These are phyloP conservation scores for Xylaria sp. DNA, from an alignment of 2,329 filamentous ascomycete genomes.

Conservation along the genomic window DNA sequence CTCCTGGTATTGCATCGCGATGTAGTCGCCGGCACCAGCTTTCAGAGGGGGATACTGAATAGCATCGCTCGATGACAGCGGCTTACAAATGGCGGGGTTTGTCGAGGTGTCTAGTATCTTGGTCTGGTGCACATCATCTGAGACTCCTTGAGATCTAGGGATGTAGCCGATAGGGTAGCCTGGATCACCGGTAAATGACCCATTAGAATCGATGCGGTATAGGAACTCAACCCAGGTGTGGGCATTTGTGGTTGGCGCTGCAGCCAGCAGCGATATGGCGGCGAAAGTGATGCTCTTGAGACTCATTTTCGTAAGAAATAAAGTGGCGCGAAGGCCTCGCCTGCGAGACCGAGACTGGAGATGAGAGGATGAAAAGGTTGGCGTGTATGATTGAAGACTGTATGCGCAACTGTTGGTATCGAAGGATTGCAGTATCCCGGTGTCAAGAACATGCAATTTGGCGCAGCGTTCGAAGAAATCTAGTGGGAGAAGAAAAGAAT, in stretches of 20 bases:
- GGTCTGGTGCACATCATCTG: constrained; percentile 68
- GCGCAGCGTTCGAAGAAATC: constrained; percentile 4
- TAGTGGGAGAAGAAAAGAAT: constrained; percentile 15
- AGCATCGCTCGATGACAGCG: constrained; percentile 68
- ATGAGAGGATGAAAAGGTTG: constrained; percentile 7
- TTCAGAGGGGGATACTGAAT: constrained; percentile 68
- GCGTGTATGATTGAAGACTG: constrained; percentile 8
- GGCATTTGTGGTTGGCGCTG: constrained; percentile 54
- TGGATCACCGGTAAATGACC: constrained; percentile 74
- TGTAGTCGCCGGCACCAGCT: constrained; percentile 68
- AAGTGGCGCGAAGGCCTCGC: constrained; percentile 37
- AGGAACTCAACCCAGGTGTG: constrained; percentile 90
- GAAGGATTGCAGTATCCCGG: neutral
- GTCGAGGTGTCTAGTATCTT: constrained; percentile 64
- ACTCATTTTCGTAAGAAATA: constrained; percentile 36
- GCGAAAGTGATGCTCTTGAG: constrained; percentile 35
- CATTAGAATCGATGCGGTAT: constrained; percentile 76
- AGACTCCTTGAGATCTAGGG: constrained; percentile 66
- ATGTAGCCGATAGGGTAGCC: constrained; percentile 82
- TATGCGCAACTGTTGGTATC: constrained; percentile 9
- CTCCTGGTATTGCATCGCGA: constrained; percentile 76
- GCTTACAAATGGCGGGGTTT: constrained; percentile 66
- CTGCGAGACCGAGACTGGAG: constrained; percentile 40
- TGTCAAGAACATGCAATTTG: neutral
- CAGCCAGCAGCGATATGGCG: constrained; percentile 47